These are phyloP conservation scores for Colletotrichum noveboracense DNA, from an alignment of 2,329 filamentous ascomycete genomes.

Conservation along the genomic window DNA sequence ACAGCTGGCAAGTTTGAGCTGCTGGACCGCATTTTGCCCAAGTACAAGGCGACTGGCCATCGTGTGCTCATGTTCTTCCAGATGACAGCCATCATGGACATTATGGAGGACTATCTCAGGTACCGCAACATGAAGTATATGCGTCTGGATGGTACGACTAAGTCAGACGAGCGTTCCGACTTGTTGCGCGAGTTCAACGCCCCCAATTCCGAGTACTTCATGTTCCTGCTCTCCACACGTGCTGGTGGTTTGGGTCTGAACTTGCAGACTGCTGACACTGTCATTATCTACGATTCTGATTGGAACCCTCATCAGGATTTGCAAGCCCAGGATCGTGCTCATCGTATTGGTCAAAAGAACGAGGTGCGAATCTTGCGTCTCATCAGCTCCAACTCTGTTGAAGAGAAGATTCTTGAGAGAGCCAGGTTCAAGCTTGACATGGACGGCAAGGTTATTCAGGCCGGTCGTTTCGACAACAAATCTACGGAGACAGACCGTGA, in stretches of 20 bases:
- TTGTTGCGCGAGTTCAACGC: slow-evolving; percentile 89
- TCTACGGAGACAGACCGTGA: slow-evolving; percentile 98
- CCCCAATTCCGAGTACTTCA: slow-evolving; percentile 90
- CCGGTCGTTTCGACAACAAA: slow-evolving; percentile 99
- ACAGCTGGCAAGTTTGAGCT: slow-evolving; percentile 97
- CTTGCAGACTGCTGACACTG: slow-evolving; percentile 95
- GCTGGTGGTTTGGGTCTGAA: slow-evolving; percentile 98
- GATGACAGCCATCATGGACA: slow-evolving; percentile 99
- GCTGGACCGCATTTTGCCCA: slow-evolving; percentile 88
- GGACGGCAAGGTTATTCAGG: slow-evolving; percentile 99
- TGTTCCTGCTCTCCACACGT: slow-evolving; percentile 97
- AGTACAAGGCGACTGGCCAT: slow-evolving; percentile 90
- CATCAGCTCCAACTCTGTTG: slow-evolving; percentile 95
- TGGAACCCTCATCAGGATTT: slow-evolving; percentile 99
- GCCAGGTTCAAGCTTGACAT: slow-evolving; percentile 98
- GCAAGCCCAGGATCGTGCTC: slow-evolving; percentile 98
- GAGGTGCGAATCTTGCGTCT: slow-evolving; percentile 95
- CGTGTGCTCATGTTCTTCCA: slow-evolving; percentile 99
- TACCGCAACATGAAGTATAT: slow-evolving; percentile 85
- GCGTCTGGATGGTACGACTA: slow-evolving; percentile 94
- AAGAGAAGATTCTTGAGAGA: slow-evolving; percentile 97
- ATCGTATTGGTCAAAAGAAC: slow-evolving; percentile 99
- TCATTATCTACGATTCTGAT: slow-evolving; percentile 99
- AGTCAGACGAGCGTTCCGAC: slow-evolving; percentile 95
- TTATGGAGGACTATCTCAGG: slow-evolving; percentile 98